Base-by-base conservation (phyloP, 2,329 filamentous ascomycete genomes). In the Neofusicoccum laricinum region DNA sequence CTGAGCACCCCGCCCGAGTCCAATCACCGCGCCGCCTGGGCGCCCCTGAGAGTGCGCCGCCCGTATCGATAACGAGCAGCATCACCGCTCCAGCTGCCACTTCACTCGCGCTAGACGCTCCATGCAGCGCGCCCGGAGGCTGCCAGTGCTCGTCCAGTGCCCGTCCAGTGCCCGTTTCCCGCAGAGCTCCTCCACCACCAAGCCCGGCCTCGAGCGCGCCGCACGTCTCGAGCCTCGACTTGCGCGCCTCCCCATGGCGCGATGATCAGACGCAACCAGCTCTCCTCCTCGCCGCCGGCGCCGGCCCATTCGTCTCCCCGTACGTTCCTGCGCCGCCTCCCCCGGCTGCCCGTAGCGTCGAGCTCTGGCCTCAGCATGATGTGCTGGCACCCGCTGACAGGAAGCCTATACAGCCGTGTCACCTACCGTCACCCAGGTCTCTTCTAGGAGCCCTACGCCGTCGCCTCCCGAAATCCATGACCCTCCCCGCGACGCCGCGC, bases 251-350 rank as follows among this genome's bases (percentile, higher is more conserved):
- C 67, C 65, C 69, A 71, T 72, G 68, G 67, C 68, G 69, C 64
- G 64, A 76, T 75, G 73, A 74, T 75, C 65, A 73, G 70, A 68
- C 72, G 73, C 70, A 73, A 63, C 68, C 73, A 73, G 66, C 69
- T 69, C 66, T 75, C 73, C 67, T 73, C 74, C 68, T 88, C 87
- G 69, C 88, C 86, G 76, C 84, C 86, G 71, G 85, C 86, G 77
- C 82, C 82, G 78, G 80, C 82, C 69, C 81, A 82, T 72, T 80
- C 84, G 69, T 83, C 84, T 76, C 79, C 83, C 72, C 82, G 86
- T 89, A 87, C 75, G 87, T 88, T 68, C 67, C 50, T 59, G 45
- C 49, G 49, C 57, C 40, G 45, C 21, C 40, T 53, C 66, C 30
- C 50, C 41, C 55, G 41, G 40, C n/a, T 36, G 55, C 55, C 41